These are phyloP conservation scores for Pseudonectria foliicola DNA, from an alignment of 2,329 filamentous ascomycete genomes.

Conservation along the genomic window DNA sequence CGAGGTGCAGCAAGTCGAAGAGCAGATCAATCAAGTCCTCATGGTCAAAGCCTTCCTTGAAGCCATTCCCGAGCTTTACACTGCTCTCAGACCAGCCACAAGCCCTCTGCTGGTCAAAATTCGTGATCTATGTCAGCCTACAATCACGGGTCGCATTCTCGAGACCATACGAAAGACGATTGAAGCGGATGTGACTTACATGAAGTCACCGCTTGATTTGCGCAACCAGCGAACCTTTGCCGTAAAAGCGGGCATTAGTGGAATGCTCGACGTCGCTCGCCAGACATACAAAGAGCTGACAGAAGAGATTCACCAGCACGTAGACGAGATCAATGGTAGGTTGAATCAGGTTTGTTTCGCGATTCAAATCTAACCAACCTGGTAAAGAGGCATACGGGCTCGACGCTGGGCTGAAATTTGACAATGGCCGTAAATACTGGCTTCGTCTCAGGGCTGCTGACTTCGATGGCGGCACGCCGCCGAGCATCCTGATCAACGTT, in stretches of 20 bases:
- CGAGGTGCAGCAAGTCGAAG: slow-evolving; percentile 64
- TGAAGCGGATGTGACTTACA: slow-evolving; percentile 74
- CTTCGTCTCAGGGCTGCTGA: slow-evolving; percentile 58
- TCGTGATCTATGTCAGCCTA: slow-evolving; percentile 59
- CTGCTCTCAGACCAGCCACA: slow-evolving; percentile 57
- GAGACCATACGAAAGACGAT: slow-evolving; percentile 62
- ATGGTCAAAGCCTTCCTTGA: slow-evolving; percentile 77
- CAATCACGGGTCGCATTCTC: slow-evolving; percentile 53
- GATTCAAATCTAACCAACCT: background rate
- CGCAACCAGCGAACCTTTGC: slow-evolving; percentile 88
- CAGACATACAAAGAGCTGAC: slow-evolving; percentile 87
- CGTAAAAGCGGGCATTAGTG: slow-evolving; percentile 76
- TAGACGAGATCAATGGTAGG: slow-evolving; percentile 59
- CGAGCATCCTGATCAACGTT: slow-evolving; percentile 69
- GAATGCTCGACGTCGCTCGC: slow-evolving; percentile 79
- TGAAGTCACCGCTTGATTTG: slow-evolving; percentile 72
- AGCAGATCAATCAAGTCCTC: slow-evolving; percentile 78
- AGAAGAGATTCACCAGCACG: slow-evolving; percentile 65
- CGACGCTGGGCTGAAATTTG: slow-evolving; percentile 63
- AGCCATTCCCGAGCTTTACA: slow-evolving; percentile 59
- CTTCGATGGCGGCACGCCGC: slow-evolving; percentile 52
- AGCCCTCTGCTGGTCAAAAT: slow-evolving; percentile 61
- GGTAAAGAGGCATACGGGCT: slow-evolving; percentile 49
- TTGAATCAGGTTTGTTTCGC: background rate
- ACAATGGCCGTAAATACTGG: slow-evolving; percentile 72